A percentile compares a stretch with the other conserved stretches of the same genome.
Conservation (phyloP, 768 basidiomycete species). For the Austroboletus eburneus region DNA sequence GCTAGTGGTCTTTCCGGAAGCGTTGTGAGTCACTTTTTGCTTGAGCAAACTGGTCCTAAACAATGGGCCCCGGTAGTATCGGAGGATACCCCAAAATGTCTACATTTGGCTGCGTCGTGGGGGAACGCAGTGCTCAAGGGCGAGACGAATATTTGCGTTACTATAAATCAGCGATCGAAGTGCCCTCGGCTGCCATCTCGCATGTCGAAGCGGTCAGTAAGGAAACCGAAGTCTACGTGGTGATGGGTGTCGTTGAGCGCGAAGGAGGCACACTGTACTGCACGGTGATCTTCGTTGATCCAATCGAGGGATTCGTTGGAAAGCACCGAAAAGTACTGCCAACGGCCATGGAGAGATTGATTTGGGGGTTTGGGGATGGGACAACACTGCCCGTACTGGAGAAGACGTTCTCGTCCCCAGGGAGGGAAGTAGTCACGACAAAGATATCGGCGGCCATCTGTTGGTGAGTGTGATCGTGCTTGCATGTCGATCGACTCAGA, state of each 20-base stretch:
- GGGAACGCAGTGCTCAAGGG: constrained; percentile 45
- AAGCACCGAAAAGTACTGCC: constrained; percentile 66
- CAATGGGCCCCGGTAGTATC: constrained; percentile 30
- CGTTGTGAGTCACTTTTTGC: constrained; percentile 40
- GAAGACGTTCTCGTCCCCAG: constrained; percentile 32
- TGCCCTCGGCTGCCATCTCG: constrained; percentile 48
- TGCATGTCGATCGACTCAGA: too few relatives aligned
- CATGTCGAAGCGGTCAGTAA: constrained; percentile 47
- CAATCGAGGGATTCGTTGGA: constrained; percentile 46
- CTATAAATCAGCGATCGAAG: constrained; percentile 48
- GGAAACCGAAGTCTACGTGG: constrained; percentile 49
- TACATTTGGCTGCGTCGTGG: constrained; percentile 40
- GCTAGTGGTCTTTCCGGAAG: constrained; percentile 54
- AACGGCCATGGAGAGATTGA: constrained; percentile 53
- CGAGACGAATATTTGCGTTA: constrained; percentile 59
- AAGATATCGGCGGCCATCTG: constrained; percentile 57
- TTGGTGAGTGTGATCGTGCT: constrained; percentile 44
- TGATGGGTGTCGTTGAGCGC: constrained; percentile 57
- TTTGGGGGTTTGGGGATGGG: constrained; percentile 62
- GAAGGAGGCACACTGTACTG: constrained; percentile 61
- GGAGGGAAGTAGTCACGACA: constrained; percentile 27
- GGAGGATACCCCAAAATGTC: constrained; percentile 62
- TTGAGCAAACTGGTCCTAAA: background rate
- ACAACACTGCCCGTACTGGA: constrained; percentile 48
- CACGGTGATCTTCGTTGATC: constrained; percentile 53